These are phyloP conservation scores for Lathyrus oleraceus DNA, from an alignment of 306 rosid species.

Conservation along the genomic window DNA sequence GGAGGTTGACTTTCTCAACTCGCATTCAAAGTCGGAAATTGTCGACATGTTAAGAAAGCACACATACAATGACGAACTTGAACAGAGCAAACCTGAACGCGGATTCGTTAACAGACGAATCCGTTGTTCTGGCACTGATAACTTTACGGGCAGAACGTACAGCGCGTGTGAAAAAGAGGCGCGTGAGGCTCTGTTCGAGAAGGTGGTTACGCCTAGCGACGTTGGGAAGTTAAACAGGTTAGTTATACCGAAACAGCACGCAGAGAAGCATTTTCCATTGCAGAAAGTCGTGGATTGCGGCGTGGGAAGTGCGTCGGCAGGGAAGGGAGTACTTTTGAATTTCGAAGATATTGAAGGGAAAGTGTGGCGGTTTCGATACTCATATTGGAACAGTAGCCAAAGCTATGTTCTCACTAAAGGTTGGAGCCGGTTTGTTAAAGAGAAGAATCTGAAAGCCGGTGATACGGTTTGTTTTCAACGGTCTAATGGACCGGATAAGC, in stretches of 20 bases:
- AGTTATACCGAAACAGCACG: slow-evolving; percentile 94
- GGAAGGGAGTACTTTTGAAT: slow-evolving; percentile 65
- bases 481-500: slow-evolving; percentile 72
- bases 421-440: slow-evolving; percentile 98
- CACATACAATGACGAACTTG: slow-evolving; percentile 83
- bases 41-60: slow-evolving; percentile 98
- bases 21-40: slow-evolving; percentile 86
- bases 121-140: neutral
- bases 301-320: neutral
- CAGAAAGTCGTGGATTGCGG: slow-evolving; percentile 40
- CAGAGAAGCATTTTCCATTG: slow-evolving; percentile 90
- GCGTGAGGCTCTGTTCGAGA: slow-evolving; percentile 84
- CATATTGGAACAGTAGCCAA: slow-evolving; percentile 98
- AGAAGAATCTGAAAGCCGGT: slow-evolving; percentile 84
- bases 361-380: slow-evolving; percentile 95
- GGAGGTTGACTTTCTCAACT: slow-evolving; percentile 60
- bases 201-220: slow-evolving; percentile 91
- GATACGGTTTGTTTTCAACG: slow-evolving; percentile 76
- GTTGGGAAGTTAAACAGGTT: slow-evolving; percentile 88
- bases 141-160: neutral
- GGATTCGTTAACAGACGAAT: slow-evolving; percentile 35
- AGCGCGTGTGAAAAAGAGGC: slow-evolving; percentile 31
- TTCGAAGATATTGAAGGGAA: slow-evolving; percentile 91
- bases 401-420: slow-evolving; percentile 94
- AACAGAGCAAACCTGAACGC: slow-evolving; percentile 70